Conservation (phyloP, 78 protist genomes). For the Dictyostelium discoideum region DNA sequence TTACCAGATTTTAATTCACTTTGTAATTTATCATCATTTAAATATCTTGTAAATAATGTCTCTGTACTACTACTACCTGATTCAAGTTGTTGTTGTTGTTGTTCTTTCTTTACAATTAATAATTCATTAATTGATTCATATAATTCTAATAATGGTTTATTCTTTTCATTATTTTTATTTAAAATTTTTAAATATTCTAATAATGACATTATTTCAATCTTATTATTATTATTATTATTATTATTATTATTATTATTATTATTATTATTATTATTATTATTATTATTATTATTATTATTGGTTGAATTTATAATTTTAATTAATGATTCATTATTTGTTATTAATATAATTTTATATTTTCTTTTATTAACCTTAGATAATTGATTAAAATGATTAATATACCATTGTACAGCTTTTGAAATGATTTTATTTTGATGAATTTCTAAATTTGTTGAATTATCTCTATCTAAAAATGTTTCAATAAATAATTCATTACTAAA, state of each 20-base stretch:
- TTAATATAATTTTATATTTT: not conserved
- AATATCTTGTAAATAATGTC: slow-evolving; percentile 23
- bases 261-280: no score
- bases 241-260: not conserved
- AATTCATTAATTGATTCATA: slow-evolving; percentile 18
- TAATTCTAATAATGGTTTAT: not conserved
- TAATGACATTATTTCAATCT: not conserved
- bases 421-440: not conserved
- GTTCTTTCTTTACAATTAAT: not conserved
- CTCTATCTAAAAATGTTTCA: slow-evolving; percentile 23
- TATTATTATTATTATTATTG: no score
- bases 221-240: not conserved
- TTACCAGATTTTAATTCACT: slow-evolving; percentile 64
- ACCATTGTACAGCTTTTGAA: slow-evolving; percentile 16
- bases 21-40: slow-evolving; percentile 50
- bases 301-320: not conserved
- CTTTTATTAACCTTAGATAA: not conserved
- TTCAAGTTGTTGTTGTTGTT: not conserved
- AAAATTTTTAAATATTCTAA: not conserved
- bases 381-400: slow-evolving; percentile 2
- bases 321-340: not conserved
- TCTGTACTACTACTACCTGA: not conserved
- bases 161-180: not conserved
- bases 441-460: not conserved
- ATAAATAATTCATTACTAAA: slow-evolving; percentile 34